Percentiles rank a stretch among this genome's conserved stretches.
These are phyloP conservation scores for Lycium barbarum DNA, from an alignment of 257 asterid species.

Conservation along the genomic window DNA sequence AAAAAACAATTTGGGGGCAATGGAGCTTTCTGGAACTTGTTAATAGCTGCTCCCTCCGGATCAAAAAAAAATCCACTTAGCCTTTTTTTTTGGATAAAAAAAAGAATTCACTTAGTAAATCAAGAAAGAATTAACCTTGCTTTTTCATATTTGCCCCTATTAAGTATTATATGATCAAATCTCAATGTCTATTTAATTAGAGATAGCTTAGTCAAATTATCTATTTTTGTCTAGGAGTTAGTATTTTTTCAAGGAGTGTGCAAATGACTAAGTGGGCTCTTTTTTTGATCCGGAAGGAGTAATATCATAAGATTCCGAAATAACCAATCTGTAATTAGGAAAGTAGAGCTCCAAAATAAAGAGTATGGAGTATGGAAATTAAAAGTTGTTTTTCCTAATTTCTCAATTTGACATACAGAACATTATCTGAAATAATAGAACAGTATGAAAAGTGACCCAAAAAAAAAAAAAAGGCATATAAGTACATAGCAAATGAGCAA, in stretches of 20 bases:
- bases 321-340: neutral
- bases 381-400: neutral
- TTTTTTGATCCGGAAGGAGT: too few species aligned
- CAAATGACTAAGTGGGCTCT: too few species aligned
- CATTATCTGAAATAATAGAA: neutral
- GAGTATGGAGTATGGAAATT: neutral
- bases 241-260: too few species aligned
- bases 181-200: too few species aligned
- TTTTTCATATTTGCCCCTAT: too few species aligned
- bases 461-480: neutral
- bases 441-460: neutral
- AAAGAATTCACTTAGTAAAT: too few species aligned
- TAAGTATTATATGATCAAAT: too few species aligned
- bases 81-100: too few species aligned
- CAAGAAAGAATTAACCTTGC: too few species aligned
- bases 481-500: neutral
- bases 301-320: neutral
- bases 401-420: neutral
- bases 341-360: neutral
- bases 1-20: constrained; percentile 19
- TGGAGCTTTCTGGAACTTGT: constrained; percentile 38
- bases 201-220: too few species aligned
- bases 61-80: too few species aligned
- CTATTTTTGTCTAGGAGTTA: too few species aligned
- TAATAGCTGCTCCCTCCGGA: neutral